phyloP scores from a whole-genome alignment of 2,329 filamentous ascomycete genomes.

The Trichoderma semiorbis region DNA sequence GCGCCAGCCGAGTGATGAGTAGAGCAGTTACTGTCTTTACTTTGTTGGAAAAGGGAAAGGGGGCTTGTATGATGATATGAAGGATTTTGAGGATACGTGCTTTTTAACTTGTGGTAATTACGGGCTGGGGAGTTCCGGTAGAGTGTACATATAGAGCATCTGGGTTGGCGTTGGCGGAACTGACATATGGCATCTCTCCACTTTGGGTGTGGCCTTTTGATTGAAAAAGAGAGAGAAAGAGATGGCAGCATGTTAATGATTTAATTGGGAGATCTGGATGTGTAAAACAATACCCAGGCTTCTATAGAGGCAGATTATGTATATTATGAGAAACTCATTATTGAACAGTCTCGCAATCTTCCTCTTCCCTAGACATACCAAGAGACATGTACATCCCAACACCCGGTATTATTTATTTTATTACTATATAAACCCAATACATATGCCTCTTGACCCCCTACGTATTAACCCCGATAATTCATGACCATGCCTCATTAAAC shows the following conservation, averaged over 20 bases:
- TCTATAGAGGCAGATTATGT: slow-evolving; percentile 9
- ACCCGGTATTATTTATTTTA: not conserved
- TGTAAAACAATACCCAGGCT: slow-evolving; percentile 10
- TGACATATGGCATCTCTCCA: slow-evolving; percentile 1
- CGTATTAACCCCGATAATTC: not conserved
- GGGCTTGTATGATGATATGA: slow-evolving; percentile 12
- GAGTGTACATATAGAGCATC: slow-evolving; percentile 29
- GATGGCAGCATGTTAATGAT: not conserved
- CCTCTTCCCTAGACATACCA: not conserved
- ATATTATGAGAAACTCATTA: not conserved
- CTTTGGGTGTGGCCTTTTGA: not conserved
- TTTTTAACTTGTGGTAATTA: slow-evolving; percentile 18
- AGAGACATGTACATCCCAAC: not conserved
- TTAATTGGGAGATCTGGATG: not conserved
- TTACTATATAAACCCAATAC: not conserved
- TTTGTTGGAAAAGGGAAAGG: not conserved
- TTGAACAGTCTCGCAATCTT: not conserved
- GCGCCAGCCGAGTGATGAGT: slow-evolving; percentile 68
- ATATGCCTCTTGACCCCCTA: not conserved
- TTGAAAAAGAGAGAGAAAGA: not conserved
- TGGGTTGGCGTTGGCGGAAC: slow-evolving; percentile 32
- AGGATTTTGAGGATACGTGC: not conserved
- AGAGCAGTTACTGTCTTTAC: slow-evolving; percentile 20
- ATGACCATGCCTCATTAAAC: not conserved
- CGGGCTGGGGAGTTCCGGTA: slow-evolving; percentile 27